Evolutionary conservation across 129 eudicot species (phyloP), one percentile per base, ranked within the genome.

Genomic region (Tagetes patula): DNA sequence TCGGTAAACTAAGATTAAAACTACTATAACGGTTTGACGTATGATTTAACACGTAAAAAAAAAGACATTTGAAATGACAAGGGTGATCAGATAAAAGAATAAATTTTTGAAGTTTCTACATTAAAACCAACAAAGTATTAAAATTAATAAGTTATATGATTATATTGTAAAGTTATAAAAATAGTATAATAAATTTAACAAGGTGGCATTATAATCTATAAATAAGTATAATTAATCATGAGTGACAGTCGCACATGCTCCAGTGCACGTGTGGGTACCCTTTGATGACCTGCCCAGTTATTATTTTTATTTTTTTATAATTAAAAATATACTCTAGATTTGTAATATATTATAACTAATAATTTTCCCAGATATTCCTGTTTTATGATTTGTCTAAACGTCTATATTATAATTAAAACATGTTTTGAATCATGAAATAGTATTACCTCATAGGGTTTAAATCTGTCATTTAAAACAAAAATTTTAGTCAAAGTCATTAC

Each of bases 261-360:
- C 11, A 7, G 42, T 75, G 84, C 86, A 83, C 91, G 91, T 87
- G 88, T 79, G 88, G 84, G 86, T 80, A 81, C 77, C 80, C 76
- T 82, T 36, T 41, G 71, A 58, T 84, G 78, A 75, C 76, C 76
- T 81, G 75, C 81, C 77, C 74, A 58, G 65, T 73, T 56, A 70
- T 69, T 75, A 62, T 50, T 50, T 14, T 74, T 69, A 3, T 3
- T 65, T 50, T 59, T 47, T 55, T 74, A 70, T 71, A 41, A 36
- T 3, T 31, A 52, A 41, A 65, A 50, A 77, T 64, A 70, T 69
- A 56, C 66, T 38, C 55, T 12, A 27, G n/a, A 38, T 27, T 13
- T 33, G 55, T 63, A 59, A 74, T 30, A 10, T 46, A 79, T 38
- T 63, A 65, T 27, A 8, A 7, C 8, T 46, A 14, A 5, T 61